Evolutionary conservation across 2,329 filamentous ascomycete genomes (phyloP).

Genomic region (Fonsecaea pugnacius): DNA sequence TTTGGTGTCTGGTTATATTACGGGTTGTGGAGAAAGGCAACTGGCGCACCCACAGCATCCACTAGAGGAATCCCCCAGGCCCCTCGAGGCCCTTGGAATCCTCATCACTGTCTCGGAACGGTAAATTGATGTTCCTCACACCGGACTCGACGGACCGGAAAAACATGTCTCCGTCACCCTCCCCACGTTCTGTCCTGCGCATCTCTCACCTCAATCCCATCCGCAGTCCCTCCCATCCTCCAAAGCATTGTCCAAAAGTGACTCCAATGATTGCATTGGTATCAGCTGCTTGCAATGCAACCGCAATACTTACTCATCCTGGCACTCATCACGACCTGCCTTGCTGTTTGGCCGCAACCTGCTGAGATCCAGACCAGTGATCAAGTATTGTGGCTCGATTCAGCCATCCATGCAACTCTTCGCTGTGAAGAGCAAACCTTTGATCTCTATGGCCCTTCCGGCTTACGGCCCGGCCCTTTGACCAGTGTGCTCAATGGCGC

Average conservation of each 20-base stretch:
- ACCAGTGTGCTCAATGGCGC: conserved; percentile 4
- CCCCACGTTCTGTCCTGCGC: background rate
- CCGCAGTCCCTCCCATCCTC: background rate
- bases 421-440: conserved; percentile 16
- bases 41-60: background rate
- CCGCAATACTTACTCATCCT: background rate
- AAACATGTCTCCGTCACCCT: background rate
- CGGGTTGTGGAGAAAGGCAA: conserved; percentile 1
- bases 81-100: background rate
- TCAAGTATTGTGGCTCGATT: conserved; percentile 29
- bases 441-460: background rate
- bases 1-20: conserved; percentile 3
- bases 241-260: background rate
- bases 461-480: background rate
- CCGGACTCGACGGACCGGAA: background rate
- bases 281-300: background rate
- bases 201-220: background rate
- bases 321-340: background rate
- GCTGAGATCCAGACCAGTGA: conserved; percentile 13
- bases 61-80: background rate
- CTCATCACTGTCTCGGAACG: background rate
- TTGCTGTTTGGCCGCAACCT: conserved; percentile 31
- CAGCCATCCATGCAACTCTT: conserved; percentile 19
- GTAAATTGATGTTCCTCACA: background rate
- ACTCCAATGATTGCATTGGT: background rate